Conservation (phyloP, 257 asterid species). For the Craterostigma plantagineum region DNA sequence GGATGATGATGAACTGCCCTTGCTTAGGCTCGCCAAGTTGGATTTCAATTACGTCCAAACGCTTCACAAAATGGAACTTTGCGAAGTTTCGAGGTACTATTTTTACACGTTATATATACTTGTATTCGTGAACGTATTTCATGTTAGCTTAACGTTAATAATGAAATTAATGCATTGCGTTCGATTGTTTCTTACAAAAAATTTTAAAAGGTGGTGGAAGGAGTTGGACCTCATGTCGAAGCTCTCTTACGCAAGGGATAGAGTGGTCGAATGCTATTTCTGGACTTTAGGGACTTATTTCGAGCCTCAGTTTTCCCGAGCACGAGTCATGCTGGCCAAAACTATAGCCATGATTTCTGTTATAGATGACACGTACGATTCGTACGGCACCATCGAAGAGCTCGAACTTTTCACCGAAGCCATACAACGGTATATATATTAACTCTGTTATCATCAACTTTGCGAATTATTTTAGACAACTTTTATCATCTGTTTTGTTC, state of each 20-base stretch:
- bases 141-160: not conserved
- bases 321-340: slow-evolving; percentile 10
- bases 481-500: not conserved
- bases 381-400: slow-evolving; percentile 11
- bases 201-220: slow-evolving; percentile 8
- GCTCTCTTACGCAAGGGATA: slow-evolving; percentile 6
- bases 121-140: too few relatives aligned
- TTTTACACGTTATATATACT: too few relatives aligned
- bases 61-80: slow-evolving; percentile 14
- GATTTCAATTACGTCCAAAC: slow-evolving; percentile 13
- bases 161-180: not conserved
- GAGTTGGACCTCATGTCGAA: not conserved
- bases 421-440: slow-evolving; percentile 1
- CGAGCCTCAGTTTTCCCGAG: slow-evolving; percentile 11
- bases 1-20: not conserved
- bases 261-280: slow-evolving; percentile 10
- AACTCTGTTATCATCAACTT: not conserved
- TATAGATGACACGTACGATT: slow-evolving; percentile 12
- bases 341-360: slow-evolving; percentile 1
- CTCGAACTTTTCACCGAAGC: slow-evolving; percentile 7
- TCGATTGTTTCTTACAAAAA: not conserved
- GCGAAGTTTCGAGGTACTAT: slow-evolving; percentile 12
- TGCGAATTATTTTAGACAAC: not conserved
- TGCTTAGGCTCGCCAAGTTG: slow-evolving; percentile 16
- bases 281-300: slow-evolving; percentile 9